Base-by-base conservation (phyloP, 2,329 filamentous ascomycete species). In the Coniochaeta sp. region DNA sequence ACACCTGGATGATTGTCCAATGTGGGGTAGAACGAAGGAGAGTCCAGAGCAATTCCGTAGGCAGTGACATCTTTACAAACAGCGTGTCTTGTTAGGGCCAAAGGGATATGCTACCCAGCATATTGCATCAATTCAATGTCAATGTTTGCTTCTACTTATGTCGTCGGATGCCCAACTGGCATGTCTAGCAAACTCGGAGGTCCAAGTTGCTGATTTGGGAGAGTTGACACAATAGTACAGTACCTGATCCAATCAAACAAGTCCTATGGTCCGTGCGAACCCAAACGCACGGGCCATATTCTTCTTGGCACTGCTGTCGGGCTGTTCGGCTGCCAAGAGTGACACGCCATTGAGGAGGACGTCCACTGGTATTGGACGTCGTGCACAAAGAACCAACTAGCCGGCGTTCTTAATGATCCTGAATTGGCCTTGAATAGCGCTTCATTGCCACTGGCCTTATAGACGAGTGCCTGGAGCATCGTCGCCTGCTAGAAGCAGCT, bases 381-480 rank as follows among this genome's bases (percentile, higher is more conserved):
- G 42, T 47, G 9, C 42, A n/a, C n/a, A 47, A 47, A 24, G 42
- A 47, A 47, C 10, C 36, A 12, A 38, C n/a, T n/a, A n/a, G 40
- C 19, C 40, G 28, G 42, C 47, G 30, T 30, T 30, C 24, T 28
- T 17, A 4, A 30, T 9, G 24, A 26, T 52, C 47, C 47, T 3
- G 47, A 52, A 52, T 52, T 28, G 47, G 47, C 7, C 14, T 14
- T 52, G 47, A 52, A 52, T 52, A 52, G 26, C 19, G 38, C 47
- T 14, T 8, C 16, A 52, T 28, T 17, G 47, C 24, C 47, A 30
- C 19, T 52, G 24, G 19, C 47, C 30, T 40, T 52, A 9, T 28
- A 52, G 47, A 52, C 47, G 24, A 52, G 47, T 52, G 47, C 47
- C 47, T 30, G 47, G 47, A 52, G 47, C 47, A 52, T 52, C 47